These are phyloP conservation scores for Suhomyces bolitotheri DNA, from an alignment of 1,139 yeast genomes.

Conservation along the genomic window DNA sequence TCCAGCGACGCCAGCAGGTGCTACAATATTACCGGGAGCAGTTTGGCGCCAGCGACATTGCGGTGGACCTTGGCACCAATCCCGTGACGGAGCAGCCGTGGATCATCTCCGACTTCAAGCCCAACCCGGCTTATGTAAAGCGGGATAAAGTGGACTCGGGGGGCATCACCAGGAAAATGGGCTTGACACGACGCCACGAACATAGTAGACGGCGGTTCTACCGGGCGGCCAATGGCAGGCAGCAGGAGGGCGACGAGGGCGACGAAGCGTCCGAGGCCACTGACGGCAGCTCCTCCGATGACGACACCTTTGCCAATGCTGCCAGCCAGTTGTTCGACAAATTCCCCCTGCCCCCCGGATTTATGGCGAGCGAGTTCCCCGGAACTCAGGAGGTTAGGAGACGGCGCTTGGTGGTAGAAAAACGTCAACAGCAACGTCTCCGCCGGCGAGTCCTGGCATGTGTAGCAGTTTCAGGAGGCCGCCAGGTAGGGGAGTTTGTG, in stretches of 20 bases:
- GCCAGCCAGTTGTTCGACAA: conserved; percentile 37
- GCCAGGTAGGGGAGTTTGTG: conserved; percentile 22
- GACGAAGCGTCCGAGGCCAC: conserved; percentile 11
- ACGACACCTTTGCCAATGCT: conserved; percentile 14
- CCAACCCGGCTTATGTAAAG: conserved; percentile 31
- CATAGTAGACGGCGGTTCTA: conserved; percentile 31
- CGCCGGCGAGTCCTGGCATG: conserved; percentile 16
- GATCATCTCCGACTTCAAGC: conserved; percentile 49
- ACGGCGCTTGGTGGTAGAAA: conserved; percentile 14
- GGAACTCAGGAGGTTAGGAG: conserved; percentile 48
- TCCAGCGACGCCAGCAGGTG: conserved; percentile 35
- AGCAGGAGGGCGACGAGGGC: not conserved
- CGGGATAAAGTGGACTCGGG: conserved; percentile 14
- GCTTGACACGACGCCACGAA: conserved; percentile 35
- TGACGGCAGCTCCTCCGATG: not conserved
- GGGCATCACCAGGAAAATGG: conserved; percentile 23
- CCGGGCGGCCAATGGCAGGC: conserved; percentile 18
- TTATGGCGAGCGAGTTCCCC: conserved; percentile 63
- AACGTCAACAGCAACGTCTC: conserved; percentile 17
- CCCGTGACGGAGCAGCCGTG: conserved; percentile 28
- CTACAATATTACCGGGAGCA: conserved; percentile 27
- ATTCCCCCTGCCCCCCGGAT: conserved; percentile 66
- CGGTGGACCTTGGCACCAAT: conserved; percentile 27
- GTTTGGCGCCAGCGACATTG: conserved; percentile 20
- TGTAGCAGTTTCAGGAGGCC: conserved; percentile 14